Evolutionary conservation across 1,284 basidiomycete species (phyloP).

Genomic region (Apiotrichum veenhuisii): DNA sequence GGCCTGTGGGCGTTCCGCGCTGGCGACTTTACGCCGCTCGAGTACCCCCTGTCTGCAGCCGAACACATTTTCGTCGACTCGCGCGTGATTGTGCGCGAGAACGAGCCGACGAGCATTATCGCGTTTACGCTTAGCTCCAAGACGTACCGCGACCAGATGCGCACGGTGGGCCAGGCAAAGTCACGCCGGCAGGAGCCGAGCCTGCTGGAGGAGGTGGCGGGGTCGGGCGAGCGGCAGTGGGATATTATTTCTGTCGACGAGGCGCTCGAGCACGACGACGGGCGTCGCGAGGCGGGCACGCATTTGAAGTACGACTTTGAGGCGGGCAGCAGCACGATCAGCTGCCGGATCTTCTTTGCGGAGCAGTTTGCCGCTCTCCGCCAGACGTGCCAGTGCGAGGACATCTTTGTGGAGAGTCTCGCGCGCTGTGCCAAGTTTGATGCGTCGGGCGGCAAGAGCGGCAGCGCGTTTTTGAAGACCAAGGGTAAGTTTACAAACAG

Average conservation of each 20-base stretch:
- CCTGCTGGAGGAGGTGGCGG: conserved; percentile 11
- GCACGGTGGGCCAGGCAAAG: conserved; percentile 55
- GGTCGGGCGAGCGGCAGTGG: conserved; percentile 53
- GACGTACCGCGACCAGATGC: conserved; percentile 79
- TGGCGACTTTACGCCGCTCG: conserved; percentile 55
- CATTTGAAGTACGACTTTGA: conserved; percentile 65
- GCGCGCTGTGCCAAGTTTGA: conserved; percentile 96
- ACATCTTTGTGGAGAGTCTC: conserved; percentile 87
- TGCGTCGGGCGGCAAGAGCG: conserved; percentile 91
- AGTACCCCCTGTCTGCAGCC: conserved; percentile 55
- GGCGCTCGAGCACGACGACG: conserved; percentile 38
- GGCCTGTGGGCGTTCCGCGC: conserved; percentile 69
- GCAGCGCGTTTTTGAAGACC: conserved; percentile 94
- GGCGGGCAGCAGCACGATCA: conserved; percentile 85
- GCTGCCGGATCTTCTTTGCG: conserved; percentile 91
- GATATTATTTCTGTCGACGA: conserved; percentile 67
- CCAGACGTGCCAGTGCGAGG: conserved; percentile 86
- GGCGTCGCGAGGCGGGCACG: conserved; percentile 35
- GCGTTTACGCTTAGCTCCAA: conserved; percentile 91
- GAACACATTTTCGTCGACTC: conserved; percentile 95
- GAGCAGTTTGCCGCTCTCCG: conserved; percentile 96
- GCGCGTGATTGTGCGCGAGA: conserved; percentile 89
- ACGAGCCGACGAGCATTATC: conserved; percentile 97
- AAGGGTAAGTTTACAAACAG: conserved; percentile 57
- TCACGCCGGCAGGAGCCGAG: conserved; percentile 15